Conservation (phyloP, 2,329 filamentous ascomycete genomes). For the Zymoseptoria passerinii region DNA sequence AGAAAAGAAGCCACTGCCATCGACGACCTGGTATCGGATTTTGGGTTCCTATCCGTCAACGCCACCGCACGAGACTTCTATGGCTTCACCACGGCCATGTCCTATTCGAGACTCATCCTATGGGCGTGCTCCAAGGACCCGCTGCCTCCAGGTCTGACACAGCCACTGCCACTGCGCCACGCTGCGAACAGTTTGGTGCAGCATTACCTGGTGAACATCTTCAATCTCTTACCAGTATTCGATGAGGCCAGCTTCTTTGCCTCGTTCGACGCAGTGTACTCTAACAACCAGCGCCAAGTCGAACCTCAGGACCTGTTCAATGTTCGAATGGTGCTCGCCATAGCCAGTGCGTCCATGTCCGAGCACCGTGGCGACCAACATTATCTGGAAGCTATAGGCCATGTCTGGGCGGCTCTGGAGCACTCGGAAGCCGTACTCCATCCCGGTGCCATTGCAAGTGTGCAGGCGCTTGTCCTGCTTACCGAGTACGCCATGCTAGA, state of each 20-base stretch:
- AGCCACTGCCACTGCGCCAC: slow-evolving; percentile 62
- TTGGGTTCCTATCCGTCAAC: slow-evolving; percentile 91
- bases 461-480: slow-evolving; percentile 78
- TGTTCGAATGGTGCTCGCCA: slow-evolving; percentile 81
- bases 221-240: slow-evolving; percentile 72
- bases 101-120: slow-evolving; percentile 79
- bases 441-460: slow-evolving; percentile 75
- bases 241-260: slow-evolving; percentile 69
- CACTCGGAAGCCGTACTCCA: slow-evolving; percentile 75
- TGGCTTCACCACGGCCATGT: slow-evolving; percentile 79
- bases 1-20: slow-evolving; percentile 73
- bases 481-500: slow-evolving; percentile 87
- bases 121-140: slow-evolving; percentile 71
- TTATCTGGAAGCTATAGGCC: slow-evolving; percentile 51
- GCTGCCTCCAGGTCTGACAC: slow-evolving; percentile 52
- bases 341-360: slow-evolving; percentile 67
- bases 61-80: slow-evolving; percentile 92
- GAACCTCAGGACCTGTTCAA: slow-evolving; percentile 70
- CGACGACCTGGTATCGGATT: slow-evolving; percentile 85
- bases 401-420: slow-evolving; percentile 59
- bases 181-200: slow-evolving; percentile 62
- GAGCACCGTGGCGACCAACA: slow-evolving; percentile 55
- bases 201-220: slow-evolving; percentile 77
- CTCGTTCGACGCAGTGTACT: slow-evolving; percentile 74
- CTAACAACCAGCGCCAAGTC: slow-evolving; percentile 55